These are phyloP conservation scores for Excoecaria cochinchinensis DNA, from an alignment of 345 rosid species.

Conservation along the genomic window DNA sequence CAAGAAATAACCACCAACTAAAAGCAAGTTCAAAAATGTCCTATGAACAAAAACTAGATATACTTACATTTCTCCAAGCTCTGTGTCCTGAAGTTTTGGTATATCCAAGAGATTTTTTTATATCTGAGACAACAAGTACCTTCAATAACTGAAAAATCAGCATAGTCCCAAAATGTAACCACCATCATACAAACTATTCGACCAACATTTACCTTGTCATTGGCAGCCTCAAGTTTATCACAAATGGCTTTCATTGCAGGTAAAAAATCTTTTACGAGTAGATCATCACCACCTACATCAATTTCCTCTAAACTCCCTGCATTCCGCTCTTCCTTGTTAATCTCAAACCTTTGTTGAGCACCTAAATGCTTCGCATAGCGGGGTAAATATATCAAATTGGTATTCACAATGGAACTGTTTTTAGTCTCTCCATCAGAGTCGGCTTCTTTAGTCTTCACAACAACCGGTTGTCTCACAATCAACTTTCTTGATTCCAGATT, in stretches of 20 bases:
- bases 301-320: conserved; percentile 34
- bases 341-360: conserved; percentile 68
- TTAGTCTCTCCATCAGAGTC: conserved; percentile 61
- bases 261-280: conserved; percentile 67
- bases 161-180: conserved; percentile 25
- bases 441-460: conserved; percentile 69
- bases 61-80: conserved; percentile 82
- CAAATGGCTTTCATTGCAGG: conserved; percentile 84
- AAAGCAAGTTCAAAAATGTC: not conserved
- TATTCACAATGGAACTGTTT: conserved; percentile 48
- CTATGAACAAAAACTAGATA: not conserved
- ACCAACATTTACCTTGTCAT: conserved; percentile 58
- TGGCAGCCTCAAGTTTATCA: conserved; percentile 75
- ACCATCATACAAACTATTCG: conserved; percentile 11
- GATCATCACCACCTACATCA: conserved; percentile 44
- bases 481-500: conserved; percentile 75
- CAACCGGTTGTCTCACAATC: conserved; percentile 69
- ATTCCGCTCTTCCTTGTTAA: conserved; percentile 51
- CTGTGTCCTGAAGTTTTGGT: conserved; percentile 56
- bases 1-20: not conserved
- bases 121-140: conserved; percentile 89
- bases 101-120: conserved; percentile 81
- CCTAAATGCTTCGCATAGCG: conserved; percentile 80
- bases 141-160: conserved; percentile 45
- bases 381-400: conserved; percentile 65